Conservation (phyloP, 768 basidiomycete species). For the Boletus rubroflammeus region DNA sequence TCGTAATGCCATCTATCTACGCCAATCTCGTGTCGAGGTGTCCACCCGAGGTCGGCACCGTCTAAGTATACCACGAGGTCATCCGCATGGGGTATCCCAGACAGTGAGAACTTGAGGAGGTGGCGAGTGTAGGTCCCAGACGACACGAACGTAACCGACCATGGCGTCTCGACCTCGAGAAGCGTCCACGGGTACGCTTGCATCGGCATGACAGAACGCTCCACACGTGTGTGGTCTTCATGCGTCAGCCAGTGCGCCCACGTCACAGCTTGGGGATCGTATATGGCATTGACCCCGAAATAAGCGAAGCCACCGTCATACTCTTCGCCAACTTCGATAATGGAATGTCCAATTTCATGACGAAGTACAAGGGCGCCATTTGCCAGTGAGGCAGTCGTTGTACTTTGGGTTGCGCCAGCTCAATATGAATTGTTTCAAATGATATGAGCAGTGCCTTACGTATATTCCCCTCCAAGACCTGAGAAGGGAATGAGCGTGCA, state of each 20-base stretch:
- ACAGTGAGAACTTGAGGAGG: conserved; percentile 67
- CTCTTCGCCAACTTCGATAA: conserved; percentile 77
- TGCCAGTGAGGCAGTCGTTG: conserved; percentile 68
- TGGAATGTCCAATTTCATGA: conserved; percentile 78
- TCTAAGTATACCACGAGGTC: conserved; percentile 62
- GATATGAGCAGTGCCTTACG: conserved; percentile 44
- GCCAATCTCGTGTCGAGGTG: conserved; percentile 46
- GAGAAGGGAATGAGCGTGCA: background rate
- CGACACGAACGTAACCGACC: conserved; percentile 58
- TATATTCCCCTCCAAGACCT: conserved; percentile 78
- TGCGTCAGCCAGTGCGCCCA: conserved; percentile 73
- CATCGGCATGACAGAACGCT: conserved; percentile 71
- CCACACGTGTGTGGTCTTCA: conserved; percentile 39
- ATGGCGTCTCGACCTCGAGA: conserved; percentile 57
- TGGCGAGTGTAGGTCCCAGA: conserved; percentile 61
- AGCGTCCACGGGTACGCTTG: conserved; percentile 76
- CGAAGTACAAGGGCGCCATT: conserved; percentile 75
- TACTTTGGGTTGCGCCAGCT: conserved; percentile 36
- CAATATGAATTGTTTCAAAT: background rate
- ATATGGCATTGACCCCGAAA: conserved; percentile 62
- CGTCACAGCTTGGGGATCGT: conserved; percentile 43
- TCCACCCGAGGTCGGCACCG: conserved; percentile 57
- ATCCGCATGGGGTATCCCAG: conserved; percentile 53
- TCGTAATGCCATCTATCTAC: conserved; percentile 79
- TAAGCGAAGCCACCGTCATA: conserved; percentile 78